Evolutionary conservation across 306 rosid species (phyloP), one percentile per base, ranked within the genome.

Genomic region (Aeschynomene evenia): DNA sequence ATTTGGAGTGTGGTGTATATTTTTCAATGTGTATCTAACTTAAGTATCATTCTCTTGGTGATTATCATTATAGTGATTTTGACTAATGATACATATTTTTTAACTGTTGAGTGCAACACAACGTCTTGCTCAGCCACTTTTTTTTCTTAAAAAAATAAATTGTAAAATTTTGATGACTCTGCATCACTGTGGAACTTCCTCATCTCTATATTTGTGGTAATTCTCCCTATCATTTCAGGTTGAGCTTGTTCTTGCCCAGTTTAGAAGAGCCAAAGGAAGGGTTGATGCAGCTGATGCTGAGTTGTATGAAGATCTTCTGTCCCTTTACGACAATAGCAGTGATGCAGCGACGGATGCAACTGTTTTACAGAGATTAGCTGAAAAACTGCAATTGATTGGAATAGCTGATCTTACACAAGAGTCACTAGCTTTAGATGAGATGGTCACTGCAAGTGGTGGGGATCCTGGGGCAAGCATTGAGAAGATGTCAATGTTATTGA

Each of bases 191-290:
- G 29, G 28, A 51, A 20, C 8, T 54, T 54, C 50, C 13, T 24
- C 11, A 5, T 12, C 28, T 78, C n/a, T 11, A 28, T 12, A 36
- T 64, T 42, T 14, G 31, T 20, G 24, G 23, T 22, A 58, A 68
- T 57, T 66, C 34, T 77, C 52, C 63, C n/a, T 58, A 23, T 79
- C 48, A n/a, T 71, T 82, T 68, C 85, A 95, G 99, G 92, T 91
- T 71, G 99, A 95, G 73, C 91, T 95, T 57, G 97, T 95, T 83
- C 95, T 91, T 73, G 79, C 95, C 54, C 99, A 95, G 70, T 95
- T 95, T 71, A 84, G 85, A 89, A 84, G 96, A 82, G 99, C 99
- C 75, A 91, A 91, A 68, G 97, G 87, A 77, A 84, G 91, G 75
- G 81, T 71, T 66, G 97, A 91, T 61, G 72, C 75, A 24, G 89